Base-by-base conservation (phyloP, 352 stramenopile species). In the Globisporangium alternatum region DNA sequence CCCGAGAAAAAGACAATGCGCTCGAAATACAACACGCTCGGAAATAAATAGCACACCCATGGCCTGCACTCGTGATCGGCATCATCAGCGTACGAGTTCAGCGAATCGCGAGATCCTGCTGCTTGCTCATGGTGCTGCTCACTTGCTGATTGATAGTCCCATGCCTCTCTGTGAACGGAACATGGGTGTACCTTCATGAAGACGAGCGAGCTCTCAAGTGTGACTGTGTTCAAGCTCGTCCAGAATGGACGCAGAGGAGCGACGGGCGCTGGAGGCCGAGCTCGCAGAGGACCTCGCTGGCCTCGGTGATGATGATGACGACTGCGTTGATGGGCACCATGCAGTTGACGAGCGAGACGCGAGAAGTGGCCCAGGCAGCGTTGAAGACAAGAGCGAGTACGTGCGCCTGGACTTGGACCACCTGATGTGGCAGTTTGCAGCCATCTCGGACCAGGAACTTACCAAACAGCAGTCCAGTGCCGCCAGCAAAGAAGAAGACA, bases 251-350 rank as follows among this genome's bases (percentile, higher is more conserved):
- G 65, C 72, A 0, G 72, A 86, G 9, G 78, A 90, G 54, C 71
- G 81, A 9, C 63, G 43, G 2, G 77, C 65, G 52, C 67, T 90
- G 13, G 78, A 87, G 61, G 68, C 51, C 35, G 74, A 84, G 65
- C 66, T 86, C 31, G 74, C 71, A 5, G 67, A 67, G 0, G 75
- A 75, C 47, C 66, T 89, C 30, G 75, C 69, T 2, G 59, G 58
- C 15, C 61, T 86, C 30, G 13, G 41, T 13, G 39, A 33, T 51
- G 44, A 55, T 1, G 12, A 31, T 8, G 28, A 55, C 4, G 55
- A 19, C 17, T 41, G 33, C 62, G 49, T 7, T 5, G 44, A 52
- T 43, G 13, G 28, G 9, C 3, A 43, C 19, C 22, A 35, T 35
- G 48, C 12, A 22, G 51, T 17, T 21, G 8, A 22, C 33, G n/a